Percentiles rank a stretch among this genome's conserved stretches.
Evolutionary conservation across 1,284 basidiomycete genomes (phyloP).

Genomic region (Cutaneotrichosporon sp.): DNA sequence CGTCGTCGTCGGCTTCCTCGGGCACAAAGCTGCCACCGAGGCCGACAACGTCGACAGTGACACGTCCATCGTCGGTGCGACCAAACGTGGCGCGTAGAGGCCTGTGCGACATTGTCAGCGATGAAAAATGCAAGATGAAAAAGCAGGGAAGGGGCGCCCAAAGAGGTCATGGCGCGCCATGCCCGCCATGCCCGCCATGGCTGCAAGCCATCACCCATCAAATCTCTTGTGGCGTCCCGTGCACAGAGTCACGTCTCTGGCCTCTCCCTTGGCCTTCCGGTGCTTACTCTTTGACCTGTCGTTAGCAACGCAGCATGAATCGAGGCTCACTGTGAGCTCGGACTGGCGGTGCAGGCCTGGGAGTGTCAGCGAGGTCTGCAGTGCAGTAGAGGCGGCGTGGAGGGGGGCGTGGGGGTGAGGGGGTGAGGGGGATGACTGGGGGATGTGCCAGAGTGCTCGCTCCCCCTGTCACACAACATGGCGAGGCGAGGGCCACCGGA

Average conservation of each 20-base stretch:
- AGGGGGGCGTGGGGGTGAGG: too few relatives aligned
- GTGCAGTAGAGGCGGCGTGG: background rate
- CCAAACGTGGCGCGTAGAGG: slow-evolving; percentile 10
- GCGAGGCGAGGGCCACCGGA: slow-evolving; percentile 5
- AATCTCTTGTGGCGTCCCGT: background rate
- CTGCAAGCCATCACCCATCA: background rate
- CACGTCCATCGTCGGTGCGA: slow-evolving; percentile 2
- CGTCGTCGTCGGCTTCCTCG: slow-evolving; percentile 37
- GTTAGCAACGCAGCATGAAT: background rate
- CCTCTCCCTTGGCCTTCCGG: background rate
- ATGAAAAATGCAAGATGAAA: background rate
- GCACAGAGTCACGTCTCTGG: background rate
- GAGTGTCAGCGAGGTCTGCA: background rate
- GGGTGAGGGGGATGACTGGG: background rate
- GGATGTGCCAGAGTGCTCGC: background rate
- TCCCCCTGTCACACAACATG: background rate
- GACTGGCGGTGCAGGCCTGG: slow-evolving; percentile 52
- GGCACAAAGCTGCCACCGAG: slow-evolving; percentile 51
- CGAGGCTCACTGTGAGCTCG: slow-evolving; percentile 42
- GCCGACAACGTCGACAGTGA: slow-evolving; percentile 43
- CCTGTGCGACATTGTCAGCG: slow-evolving; percentile 11
- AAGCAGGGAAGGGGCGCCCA: background rate
- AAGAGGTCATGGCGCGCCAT: background rate
- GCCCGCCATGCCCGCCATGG: background rate
- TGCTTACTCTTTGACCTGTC: slow-evolving; percentile 36